These are phyloP conservation scores for Sinapis alba DNA, from an alignment of 441 rosid species.

Conservation along the genomic window DNA sequence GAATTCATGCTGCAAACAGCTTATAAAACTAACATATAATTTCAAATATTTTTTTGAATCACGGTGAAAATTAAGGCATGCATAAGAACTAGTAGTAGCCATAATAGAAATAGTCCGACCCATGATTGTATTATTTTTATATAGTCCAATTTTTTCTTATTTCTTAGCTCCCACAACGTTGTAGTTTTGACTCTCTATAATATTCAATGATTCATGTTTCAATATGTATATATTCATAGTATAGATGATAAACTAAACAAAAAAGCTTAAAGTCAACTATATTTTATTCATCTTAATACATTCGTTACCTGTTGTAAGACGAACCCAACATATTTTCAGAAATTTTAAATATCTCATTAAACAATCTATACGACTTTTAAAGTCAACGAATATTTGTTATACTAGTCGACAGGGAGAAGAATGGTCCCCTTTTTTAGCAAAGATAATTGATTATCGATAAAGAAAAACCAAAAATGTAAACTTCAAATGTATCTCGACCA, in stretches of 20 bases:
- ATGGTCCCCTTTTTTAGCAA: neutral
- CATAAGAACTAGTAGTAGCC: neutral
- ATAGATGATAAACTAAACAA: conserved; percentile 5
- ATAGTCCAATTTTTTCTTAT: neutral
- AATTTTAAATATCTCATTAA: neutral
- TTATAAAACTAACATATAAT: neutral
- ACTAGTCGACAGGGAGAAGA: neutral
- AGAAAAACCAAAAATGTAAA: neutral
- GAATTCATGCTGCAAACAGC: neutral
- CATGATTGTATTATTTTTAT: neutral
- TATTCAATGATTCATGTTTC: neutral
- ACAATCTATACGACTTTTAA: neutral
- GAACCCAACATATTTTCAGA: neutral
- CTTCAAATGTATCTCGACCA: neutral
- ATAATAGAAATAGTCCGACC: neutral
- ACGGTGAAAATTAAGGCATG: neutral
- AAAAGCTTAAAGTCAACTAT: neutral
- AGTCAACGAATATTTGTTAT: neutral
- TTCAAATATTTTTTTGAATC: neutral
- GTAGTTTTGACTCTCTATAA: neutral
- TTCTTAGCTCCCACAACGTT: neutral
- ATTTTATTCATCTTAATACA: neutral
- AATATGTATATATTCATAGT: neutral
- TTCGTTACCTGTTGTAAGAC: neutral
- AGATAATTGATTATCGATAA: neutral